A percentile compares a stretch with the other conserved stretches of the same genome.
Conservation (phyloP, 495 filamentous ascomycete species). For the Talaromyces stipitatus region DNA sequence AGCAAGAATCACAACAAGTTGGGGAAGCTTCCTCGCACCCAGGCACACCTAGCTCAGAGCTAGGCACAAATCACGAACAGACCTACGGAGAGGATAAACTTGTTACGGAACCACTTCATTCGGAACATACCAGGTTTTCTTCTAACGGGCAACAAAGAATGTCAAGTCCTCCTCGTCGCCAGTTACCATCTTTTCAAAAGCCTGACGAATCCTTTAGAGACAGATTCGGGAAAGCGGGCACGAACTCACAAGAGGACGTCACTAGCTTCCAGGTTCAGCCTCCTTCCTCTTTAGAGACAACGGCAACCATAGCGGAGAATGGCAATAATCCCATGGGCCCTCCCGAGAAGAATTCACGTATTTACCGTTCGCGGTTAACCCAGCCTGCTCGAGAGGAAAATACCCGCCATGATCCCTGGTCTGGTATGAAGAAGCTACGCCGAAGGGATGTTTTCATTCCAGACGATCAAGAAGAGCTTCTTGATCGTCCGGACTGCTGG, state of each 20-base stretch:
- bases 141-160: not conserved
- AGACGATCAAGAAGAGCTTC: conserved; percentile 49
- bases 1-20: not conserved
- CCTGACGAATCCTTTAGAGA: not conserved
- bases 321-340: not conserved
- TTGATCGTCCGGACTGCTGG: conserved; percentile 44
- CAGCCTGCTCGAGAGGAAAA: not conserved
- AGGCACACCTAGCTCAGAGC: not conserved
- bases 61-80: not conserved
- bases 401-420: conserved; percentile 20
- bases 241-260: not conserved
- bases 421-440: conserved; percentile 32
- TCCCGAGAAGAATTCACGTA: not conserved
- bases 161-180: not conserved
- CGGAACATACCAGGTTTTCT: not conserved
- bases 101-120: not conserved
- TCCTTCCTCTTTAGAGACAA: not conserved
- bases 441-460: conserved; percentile 46
- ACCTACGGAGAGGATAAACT: not conserved
- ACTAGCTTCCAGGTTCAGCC: not conserved
- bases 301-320: not conserved
- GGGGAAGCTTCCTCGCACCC: no score
- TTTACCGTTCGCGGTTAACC: not conserved
- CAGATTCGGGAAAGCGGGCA: not conserved
- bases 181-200: not conserved